phyloP scores from a whole-genome alignment of 2,329 filamentous ascomycete genomes.

The Colletotrichum chlorophyti region DNA sequence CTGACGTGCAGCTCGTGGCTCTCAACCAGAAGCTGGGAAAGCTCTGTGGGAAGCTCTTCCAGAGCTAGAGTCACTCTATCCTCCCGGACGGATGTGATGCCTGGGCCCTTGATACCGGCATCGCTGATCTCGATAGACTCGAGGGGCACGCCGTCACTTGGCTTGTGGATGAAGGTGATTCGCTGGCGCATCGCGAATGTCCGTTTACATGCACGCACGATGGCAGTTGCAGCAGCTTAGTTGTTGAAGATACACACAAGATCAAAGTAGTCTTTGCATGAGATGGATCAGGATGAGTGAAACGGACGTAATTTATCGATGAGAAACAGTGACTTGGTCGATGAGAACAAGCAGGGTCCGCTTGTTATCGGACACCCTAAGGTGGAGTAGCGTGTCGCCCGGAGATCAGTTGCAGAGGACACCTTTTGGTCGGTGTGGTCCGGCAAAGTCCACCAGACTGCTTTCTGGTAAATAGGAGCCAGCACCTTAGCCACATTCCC shows the following conservation, averaged over 20 bases:
- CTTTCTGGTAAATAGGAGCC: too few species aligned
- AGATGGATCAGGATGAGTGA: too few species aligned
- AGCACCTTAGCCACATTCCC: too few species aligned
- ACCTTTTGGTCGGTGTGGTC: slow-evolving; percentile 16
- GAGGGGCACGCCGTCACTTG: slow-evolving; percentile 70
- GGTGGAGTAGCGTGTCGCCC: too few species aligned
- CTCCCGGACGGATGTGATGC: slow-evolving; percentile 74
- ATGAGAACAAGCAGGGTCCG: too few species aligned
- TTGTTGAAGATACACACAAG: not conserved
- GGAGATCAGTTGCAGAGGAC: slow-evolving; percentile 18
- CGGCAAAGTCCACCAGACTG: too few species aligned
- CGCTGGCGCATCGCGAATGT: slow-evolving; percentile 71
- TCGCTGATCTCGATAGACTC: slow-evolving; percentile 64
- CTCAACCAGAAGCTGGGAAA: slow-evolving; percentile 67
- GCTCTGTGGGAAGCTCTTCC: slow-evolving; percentile 74
- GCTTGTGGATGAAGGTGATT: slow-evolving; percentile 78
- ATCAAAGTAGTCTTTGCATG: too few species aligned
- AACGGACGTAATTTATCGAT: not conserved
- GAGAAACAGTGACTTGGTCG: too few species aligned
- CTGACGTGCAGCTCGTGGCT: slow-evolving; percentile 79
- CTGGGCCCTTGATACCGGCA: slow-evolving; percentile 60
- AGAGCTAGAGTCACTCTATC: slow-evolving; percentile 78
- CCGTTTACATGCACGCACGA: not conserved
- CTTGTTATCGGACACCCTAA: too few species aligned
- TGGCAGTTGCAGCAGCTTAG: not conserved